Evolutionary conservation across 768 basidiomycete species (phyloP).

Genomic region (Omphalotus guepiniiformis): DNA sequence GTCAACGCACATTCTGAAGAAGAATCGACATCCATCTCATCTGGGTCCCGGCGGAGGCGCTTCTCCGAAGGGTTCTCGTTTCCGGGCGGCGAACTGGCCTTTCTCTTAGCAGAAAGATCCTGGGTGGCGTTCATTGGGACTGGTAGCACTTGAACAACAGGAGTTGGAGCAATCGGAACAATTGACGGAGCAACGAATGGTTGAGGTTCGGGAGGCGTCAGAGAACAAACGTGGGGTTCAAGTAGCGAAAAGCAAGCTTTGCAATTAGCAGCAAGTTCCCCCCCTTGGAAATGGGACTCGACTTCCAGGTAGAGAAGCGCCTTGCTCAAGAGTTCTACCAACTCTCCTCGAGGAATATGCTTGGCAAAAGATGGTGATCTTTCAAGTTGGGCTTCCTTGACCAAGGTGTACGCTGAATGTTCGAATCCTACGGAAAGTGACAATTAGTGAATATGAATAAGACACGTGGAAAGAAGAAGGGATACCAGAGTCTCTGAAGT

Average conservation of each 20-base stretch:
- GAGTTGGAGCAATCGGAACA: too few species aligned
- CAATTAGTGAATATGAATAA: conserved; percentile 6
- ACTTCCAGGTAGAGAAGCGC: conserved; percentile 79
- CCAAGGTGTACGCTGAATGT: conserved; percentile 79
- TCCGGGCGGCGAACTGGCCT: conserved; percentile 41
- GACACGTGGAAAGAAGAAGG: conserved; percentile 6
- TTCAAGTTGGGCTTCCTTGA: conserved; percentile 69
- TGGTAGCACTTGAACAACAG: too few species aligned
- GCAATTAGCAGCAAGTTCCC: conserved; percentile 60
- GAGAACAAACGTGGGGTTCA: conserved; percentile 66
- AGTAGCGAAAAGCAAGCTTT: conserved; percentile 70
- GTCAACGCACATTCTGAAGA: conserved; percentile 25
- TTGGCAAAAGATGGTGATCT: conserved; percentile 59
- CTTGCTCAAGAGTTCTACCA: conserved; percentile 76
- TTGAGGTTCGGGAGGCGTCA: conserved; percentile 35
- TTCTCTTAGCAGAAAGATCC: conserved; percentile 38
- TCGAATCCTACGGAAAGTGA: conserved; percentile 53
- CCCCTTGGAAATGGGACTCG: conserved; percentile 76
- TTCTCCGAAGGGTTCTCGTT: conserved; percentile 58
- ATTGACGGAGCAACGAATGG: conserved; percentile 11
- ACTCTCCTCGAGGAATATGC: conserved; percentile 77
- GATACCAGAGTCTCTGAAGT: conserved; percentile 79
- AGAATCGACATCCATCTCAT: conserved; percentile 45
- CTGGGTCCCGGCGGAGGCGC: conserved; percentile 48
- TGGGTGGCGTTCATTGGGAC: conserved; percentile 9